phyloP scores from a whole-genome alignment of 75 land plant species.

The Cupressus sempervirens region DNA sequence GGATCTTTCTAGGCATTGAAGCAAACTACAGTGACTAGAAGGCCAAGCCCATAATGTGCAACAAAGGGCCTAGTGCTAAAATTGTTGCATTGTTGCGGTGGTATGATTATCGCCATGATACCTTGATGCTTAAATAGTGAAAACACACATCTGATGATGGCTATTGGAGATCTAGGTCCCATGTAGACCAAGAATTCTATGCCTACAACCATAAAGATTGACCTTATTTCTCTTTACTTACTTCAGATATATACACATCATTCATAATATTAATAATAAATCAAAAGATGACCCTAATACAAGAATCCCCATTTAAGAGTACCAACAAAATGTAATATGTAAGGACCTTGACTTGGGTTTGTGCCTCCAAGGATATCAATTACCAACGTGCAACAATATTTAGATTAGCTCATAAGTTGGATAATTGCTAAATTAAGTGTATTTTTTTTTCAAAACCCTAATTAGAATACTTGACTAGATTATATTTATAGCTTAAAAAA shows the following conservation, averaged over 20 bases:
- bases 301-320: neutral
- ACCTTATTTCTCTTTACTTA: neutral
- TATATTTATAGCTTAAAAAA: too few species aligned
- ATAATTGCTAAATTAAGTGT: neutral
- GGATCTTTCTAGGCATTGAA: conserved; percentile 89
- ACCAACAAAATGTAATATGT: neutral
- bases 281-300: too few species aligned
- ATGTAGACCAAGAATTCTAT: conserved; percentile 57
- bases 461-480: neutral
- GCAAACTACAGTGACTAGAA: conserved; percentile 70
- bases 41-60: conserved; percentile 43
- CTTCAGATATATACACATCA: neutral
- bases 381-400: conserved; percentile 48
- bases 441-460: neutral
- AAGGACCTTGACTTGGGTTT: conserved; percentile 39
- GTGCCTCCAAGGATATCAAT: conserved; percentile 75
- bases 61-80: conserved; percentile 72
- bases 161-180: conserved; percentile 74
- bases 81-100: conserved; percentile 46
- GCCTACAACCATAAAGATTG: conserved; percentile 26
- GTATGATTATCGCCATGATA: conserved; percentile 16
- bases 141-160: conserved; percentile 77
- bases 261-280: neutral
- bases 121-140: conserved; percentile 59
- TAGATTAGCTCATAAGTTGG: neutral